phyloP scores from a whole-genome alignment of 192 early-diverging fungal species.

The Backusella liffmaniae region DNA sequence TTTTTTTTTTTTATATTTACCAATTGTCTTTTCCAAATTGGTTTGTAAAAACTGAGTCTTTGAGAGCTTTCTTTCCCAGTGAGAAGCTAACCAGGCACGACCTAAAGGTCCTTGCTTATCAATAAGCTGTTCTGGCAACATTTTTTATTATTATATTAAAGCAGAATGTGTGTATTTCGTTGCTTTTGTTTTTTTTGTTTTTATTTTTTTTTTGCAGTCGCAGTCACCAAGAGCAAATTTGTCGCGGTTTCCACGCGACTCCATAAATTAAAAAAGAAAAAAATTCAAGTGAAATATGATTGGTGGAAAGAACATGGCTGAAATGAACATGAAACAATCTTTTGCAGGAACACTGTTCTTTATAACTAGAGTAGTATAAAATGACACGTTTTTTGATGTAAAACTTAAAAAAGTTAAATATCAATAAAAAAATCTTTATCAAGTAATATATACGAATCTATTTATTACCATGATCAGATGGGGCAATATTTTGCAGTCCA shows the following conservation, averaged over 20 bases:
- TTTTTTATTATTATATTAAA: not conserved
- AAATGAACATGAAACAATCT: not conserved
- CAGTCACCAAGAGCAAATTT: not conserved
- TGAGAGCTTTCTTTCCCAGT: conserved; percentile 95
- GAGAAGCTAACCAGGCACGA: conserved; percentile 97
- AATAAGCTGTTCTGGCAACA: conserved; percentile 70
- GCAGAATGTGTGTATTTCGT: not conserved
- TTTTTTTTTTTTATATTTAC: conserved; percentile 37
- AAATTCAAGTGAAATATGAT: not conserved
- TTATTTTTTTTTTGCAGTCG: not conserved
- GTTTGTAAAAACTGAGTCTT: conserved; percentile 94
- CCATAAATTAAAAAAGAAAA: not conserved
- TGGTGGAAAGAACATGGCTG: not conserved
- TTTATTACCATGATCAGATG: no score
- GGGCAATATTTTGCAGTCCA: no score
- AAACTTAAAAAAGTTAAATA: no score
- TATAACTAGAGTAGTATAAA: no score
- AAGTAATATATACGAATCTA: no score
- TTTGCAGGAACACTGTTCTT: not conserved
- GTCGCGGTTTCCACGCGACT: not conserved
- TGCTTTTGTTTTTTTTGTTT: not conserved
- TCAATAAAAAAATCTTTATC: no score
- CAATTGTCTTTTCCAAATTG: conserved; percentile 85
- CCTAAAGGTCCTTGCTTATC: conserved; percentile 88
- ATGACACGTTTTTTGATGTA: no score